A percentile compares a stretch with the other conserved stretches of the same genome.
phyloP scores from a whole-genome alignment of 2,329 filamentous ascomycete species.

The Cladosporium sp. region DNA sequence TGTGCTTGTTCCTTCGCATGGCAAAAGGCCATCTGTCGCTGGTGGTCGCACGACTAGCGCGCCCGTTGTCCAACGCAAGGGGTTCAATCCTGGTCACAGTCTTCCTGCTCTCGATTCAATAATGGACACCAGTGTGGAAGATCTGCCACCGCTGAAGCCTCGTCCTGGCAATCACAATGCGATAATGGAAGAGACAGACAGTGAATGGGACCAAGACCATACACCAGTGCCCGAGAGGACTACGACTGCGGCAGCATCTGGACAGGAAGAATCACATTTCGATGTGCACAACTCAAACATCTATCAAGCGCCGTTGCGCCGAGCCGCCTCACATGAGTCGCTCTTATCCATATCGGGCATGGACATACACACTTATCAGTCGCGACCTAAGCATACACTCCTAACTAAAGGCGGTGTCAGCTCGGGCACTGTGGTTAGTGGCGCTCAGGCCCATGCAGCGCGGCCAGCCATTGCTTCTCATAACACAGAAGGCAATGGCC shows the following conservation, averaged over 20 bases:
- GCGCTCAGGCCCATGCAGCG: conserved; percentile 30
- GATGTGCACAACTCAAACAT: conserved; percentile 5
- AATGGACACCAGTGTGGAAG: conserved; percentile 28
- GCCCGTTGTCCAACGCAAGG: conserved; percentile 16
- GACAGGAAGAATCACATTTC: conserved; percentile 21
- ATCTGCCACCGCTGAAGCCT: conserved; percentile 21
- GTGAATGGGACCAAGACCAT: conserved; percentile 17
- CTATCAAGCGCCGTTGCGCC: conserved; percentile 39
- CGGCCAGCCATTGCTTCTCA: conserved; percentile 21
- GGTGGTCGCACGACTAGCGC: conserved; percentile 24
- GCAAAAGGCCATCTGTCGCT: conserved; percentile 52
- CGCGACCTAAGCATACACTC: conserved; percentile 70
- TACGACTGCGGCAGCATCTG: conserved; percentile 18
- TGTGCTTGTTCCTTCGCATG: conserved; percentile 57
- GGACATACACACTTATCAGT: conserved; percentile 73
- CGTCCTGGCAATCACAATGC: conserved; percentile 19
- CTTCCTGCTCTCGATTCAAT: conserved; percentile 26
- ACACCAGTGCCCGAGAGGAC: neutral
- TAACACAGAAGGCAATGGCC: conserved; percentile 20
- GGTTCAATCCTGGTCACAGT: conserved; percentile 5
- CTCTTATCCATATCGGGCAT: conserved; percentile 82
- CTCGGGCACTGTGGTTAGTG: conserved; percentile 42
- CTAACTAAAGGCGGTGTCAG: conserved; percentile 47
- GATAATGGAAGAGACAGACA: conserved; percentile 26
- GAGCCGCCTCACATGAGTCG: conserved; percentile 76